Evolutionary conservation across 495 filamentous ascomycete genomes (phyloP).

Genomic region (Aspergillus carlsbadensis): DNA sequence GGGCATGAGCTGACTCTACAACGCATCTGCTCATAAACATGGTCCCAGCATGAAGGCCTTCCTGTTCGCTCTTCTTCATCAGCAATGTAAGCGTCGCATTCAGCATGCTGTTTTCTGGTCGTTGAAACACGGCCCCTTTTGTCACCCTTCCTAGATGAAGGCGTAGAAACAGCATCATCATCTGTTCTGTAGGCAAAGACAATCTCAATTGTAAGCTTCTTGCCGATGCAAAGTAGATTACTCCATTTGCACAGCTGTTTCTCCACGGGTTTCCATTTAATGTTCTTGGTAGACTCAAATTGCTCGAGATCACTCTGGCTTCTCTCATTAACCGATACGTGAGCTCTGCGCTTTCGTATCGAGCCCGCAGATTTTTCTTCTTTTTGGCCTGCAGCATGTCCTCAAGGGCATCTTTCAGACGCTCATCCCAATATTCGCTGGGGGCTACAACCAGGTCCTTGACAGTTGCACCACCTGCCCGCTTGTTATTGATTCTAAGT

Average conservation of each 20-base stretch:
- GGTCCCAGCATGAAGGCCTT: not conserved
- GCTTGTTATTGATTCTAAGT: slow-evolving; percentile 2
- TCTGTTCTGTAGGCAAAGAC: slow-evolving; percentile 20
- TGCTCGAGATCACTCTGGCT: not conserved
- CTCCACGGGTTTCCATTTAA: slow-evolving; percentile 21
- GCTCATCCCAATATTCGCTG: not conserved
- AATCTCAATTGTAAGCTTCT: slow-evolving; percentile 22
- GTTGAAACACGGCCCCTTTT: not conserved
- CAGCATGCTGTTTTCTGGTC: not conserved
- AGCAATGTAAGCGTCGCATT: not conserved
- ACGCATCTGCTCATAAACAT: not conserved
- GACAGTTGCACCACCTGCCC: not conserved
- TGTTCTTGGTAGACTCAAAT: not conserved
- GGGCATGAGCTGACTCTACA: not conserved
- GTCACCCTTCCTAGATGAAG: not conserved
- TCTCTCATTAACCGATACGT: not conserved
- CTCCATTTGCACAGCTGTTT: slow-evolving; percentile 23
- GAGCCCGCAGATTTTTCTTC: not conserved
- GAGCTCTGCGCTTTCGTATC: not conserved
- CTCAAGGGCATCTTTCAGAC: not conserved
- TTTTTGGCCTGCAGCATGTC: not conserved
- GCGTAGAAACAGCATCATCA: not conserved
- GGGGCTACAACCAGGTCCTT: slow-evolving; percentile 2
- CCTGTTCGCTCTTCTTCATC: not conserved
- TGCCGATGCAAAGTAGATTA: slow-evolving; percentile 19